Evolutionary conservation across 176 grass and related monocot genomes (phyloP), one percentile per base, ranked within the genome.

Genomic region (Calamus simplicifolius): DNA sequence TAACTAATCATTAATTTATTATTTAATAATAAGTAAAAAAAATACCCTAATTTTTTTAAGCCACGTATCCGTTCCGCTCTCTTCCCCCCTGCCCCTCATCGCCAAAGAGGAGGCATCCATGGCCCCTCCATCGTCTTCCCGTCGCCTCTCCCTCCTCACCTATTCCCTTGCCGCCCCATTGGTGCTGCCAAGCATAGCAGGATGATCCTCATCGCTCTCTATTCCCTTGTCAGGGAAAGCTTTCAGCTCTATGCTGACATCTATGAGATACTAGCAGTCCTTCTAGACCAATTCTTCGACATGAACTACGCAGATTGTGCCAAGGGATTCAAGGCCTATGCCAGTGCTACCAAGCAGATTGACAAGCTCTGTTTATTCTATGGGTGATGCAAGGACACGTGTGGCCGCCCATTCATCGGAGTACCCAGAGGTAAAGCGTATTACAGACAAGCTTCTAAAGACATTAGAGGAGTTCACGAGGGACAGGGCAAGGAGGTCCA

Each of bases 231-330:
- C 16, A 67, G 29, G 21, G 92, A 96, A 67, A 88, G 83, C 68
- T 67, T 76, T 18, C 26, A 66, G 25, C 59, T 96, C 31, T 77
- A 85, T 31, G 71, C 63, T 1, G 87, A 96, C 68, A 49, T 80
- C 7, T 52, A 68, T 29, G 54, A 53, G 64, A 75, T 85, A 0
- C 73, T 90, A 26, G 86, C 80, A 0, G 58, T 73, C 30, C 64
- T 96, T 3, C 71, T 85, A 5, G 92, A 90, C 67, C 68, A 72
- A 1, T 96, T 96, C 85, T 96, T 96, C 23, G 87, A 88, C 27
- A 85, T 90, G 87, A 81, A 75, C 2, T 90, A 96, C 68, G 25
- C 66, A 19, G 72, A 82, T 1, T 90, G 83, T 65, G 86, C 73
- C 57, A 90, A 73, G 69, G 73, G 75, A 1, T 96, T 96, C 51